Base-by-base conservation (phyloP, 1,139 yeast genomes). In the Pichia sp. region DNA sequence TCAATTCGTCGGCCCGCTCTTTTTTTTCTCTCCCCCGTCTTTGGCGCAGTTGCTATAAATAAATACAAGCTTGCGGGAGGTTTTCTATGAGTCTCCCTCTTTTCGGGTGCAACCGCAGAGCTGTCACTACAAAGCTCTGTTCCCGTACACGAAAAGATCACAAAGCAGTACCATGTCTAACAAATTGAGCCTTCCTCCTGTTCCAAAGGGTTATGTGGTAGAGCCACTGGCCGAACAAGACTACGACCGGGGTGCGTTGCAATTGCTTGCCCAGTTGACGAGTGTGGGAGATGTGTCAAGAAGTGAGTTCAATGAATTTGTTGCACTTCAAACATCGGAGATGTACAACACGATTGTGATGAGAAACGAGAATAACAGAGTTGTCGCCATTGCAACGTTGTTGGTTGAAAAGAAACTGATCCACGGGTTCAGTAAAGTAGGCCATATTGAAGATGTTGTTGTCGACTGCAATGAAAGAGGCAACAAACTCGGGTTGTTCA, bases 391-490 rank as follows among this genome's bases (percentile, higher is more conserved):
- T 0, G 79, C 72, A 37, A 57, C 78, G 63, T 55, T 70, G 5
- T 64, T 83, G 4, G 63, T 84, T 23, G 94, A 84, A 56, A 67
- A 66, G 43, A 84, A 84, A 56, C 55, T 80, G 48, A 80, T 83
- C 43, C 97, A 90, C 61, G 77, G 70, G 42, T 81, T 94, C 62
- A 95, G 95, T 0, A 64, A 71, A 44, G 95, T 87, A 10, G 98
- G 97, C 4, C 98, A 92, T 64, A 84, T 92, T 51, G 98, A 92
- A 61, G 98, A 92, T 61, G 90, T 92, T 49, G 85, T 97, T 0
- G 95, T 92, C 5, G 75, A 79, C 33, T 63, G 64, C 35, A 66
- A 72, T 16, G 87, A 85, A 61, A 97, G 90, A 58, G 98, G 98
- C 7, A 81, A 82, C 61, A 77, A 78, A 54, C 67, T 92, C 44